Conservation (phyloP, 2,329 filamentous ascomycete genomes). For the Neophaeococcomyces aloes region DNA sequence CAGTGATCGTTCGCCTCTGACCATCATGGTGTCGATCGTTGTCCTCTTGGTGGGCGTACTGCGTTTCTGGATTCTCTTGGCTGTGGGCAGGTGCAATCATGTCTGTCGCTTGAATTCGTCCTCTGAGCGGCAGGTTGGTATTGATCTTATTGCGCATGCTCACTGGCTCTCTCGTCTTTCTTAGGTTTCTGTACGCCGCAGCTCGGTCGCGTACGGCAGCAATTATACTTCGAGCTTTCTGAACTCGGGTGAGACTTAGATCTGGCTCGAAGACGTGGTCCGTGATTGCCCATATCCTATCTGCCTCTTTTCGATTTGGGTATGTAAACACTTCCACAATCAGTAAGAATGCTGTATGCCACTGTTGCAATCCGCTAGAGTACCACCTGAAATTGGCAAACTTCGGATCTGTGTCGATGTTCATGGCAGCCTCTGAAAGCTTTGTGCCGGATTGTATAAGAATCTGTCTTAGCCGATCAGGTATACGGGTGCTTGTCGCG, state of each 20-base stretch:
- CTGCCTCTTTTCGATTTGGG: slow-evolving; percentile 47
- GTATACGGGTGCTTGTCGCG: slow-evolving; percentile 25
- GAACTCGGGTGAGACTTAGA: slow-evolving; percentile 38
- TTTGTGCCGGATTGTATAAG: slow-evolving; percentile 51
- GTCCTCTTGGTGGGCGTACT: neutral
- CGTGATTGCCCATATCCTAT: slow-evolving; percentile 59
- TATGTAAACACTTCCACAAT: slow-evolving; percentile 56
- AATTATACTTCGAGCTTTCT: slow-evolving; percentile 53
- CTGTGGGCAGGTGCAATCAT: slow-evolving; percentile 1
- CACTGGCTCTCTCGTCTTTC: slow-evolving; percentile 23
- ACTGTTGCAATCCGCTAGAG: slow-evolving; percentile 59
- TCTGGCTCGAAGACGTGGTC: slow-evolving; percentile 62
- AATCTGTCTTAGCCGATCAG: slow-evolving; percentile 51
- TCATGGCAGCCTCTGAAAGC: slow-evolving; percentile 45
- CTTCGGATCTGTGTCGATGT: slow-evolving; percentile 42
- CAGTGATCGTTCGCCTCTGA: neutral
- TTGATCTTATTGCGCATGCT: slow-evolving; percentile 15
- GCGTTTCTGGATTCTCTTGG: neutral
- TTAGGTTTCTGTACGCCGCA: slow-evolving; percentile 24
- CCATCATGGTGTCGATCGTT: neutral
- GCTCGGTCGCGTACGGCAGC: slow-evolving; percentile 46
- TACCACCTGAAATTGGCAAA: slow-evolving; percentile 60
- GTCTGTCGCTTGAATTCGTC: slow-evolving; percentile 4
- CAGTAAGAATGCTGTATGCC: slow-evolving; percentile 59
- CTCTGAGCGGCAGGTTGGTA: neutral